These are phyloP conservation scores for Monosporascus cannonballus DNA, from an alignment of 2,329 filamentous ascomycete genomes.

Conservation along the genomic window DNA sequence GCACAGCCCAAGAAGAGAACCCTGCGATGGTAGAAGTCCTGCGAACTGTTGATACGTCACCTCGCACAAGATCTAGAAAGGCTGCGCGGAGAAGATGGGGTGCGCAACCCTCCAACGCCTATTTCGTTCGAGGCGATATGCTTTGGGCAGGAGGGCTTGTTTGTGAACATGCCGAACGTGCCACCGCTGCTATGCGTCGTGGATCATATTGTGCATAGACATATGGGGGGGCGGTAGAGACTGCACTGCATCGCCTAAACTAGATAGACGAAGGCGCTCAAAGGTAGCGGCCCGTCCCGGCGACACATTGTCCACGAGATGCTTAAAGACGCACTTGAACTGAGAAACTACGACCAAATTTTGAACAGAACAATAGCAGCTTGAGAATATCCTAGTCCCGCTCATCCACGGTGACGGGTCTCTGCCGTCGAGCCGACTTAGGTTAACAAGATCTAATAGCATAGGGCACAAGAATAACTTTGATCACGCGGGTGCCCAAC, in stretches of 20 bases:
- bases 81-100: constrained; percentile 26
- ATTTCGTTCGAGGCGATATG: constrained; percentile 13
- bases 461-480: background rate
- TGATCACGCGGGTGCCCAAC: background rate
- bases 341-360: background rate
- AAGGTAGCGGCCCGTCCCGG: constrained; percentile 24
- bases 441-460: background rate
- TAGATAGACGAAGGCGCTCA: constrained; percentile 13
- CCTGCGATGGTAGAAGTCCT: constrained; percentile 15
- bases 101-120: constrained; percentile 23
- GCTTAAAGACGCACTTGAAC: background rate
- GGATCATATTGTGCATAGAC: constrained; percentile 21
- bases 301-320: constrained; percentile 2
- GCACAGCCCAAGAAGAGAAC: constrained; percentile 1
- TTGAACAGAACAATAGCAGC: background rate
- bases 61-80: constrained; percentile 45
- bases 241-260: constrained; percentile 12
- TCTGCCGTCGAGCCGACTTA: background rate
- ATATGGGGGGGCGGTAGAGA: constrained; percentile 4
- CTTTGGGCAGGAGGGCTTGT: constrained; percentile 19
- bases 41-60: constrained; percentile 37
- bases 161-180: constrained; percentile 19
- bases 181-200: constrained; percentile 18
- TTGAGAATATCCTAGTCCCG: background rate
- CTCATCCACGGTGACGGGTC: background rate